These are phyloP conservation scores for Plectosphaerella cucumerina DNA, from an alignment of 2,329 filamentous ascomycete genomes.

Conservation along the genomic window DNA sequence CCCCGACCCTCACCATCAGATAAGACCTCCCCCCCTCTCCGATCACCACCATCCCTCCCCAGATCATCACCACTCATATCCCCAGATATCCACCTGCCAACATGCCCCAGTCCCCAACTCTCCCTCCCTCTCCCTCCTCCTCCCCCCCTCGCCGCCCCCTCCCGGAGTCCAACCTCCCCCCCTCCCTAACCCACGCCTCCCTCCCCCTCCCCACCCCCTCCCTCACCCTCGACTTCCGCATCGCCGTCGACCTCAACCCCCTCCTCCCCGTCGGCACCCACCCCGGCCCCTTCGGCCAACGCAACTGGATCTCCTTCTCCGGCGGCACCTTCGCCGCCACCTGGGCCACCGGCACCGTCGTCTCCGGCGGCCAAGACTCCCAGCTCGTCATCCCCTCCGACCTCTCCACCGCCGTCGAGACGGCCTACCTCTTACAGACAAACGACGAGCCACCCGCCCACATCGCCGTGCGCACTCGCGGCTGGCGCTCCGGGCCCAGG, in stretches of 20 bases:
- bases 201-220: constrained; percentile 40
- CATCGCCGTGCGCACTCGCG: constrained; percentile 29
- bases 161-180: constrained; percentile 6
- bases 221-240: constrained; percentile 45
- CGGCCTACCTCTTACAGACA: constrained; percentile 45
- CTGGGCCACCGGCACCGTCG: constrained; percentile 43
- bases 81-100: no score
- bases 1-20: no score
- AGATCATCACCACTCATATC: no score
- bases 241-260: constrained; percentile 41
- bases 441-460: constrained; percentile 39
- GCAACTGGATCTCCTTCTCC: constrained; percentile 45
- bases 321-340: constrained; percentile 43
- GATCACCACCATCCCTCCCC: no score
- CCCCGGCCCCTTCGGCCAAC: constrained; percentile 9
- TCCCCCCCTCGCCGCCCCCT: neutral
- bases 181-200: constrained; percentile 36
- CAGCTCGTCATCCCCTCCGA: constrained; percentile 23
- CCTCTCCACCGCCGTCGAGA: constrained; percentile 31
- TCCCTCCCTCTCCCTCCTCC: no score
- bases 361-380: constrained; percentile 32
- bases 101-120: no score
- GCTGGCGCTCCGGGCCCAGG: constrained; percentile 42
- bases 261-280: constrained; percentile 34
- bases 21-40: no score